A percentile compares a stretch with the other conserved stretches of the same genome.
Evolutionary conservation across 2,329 filamentous ascomycete species (phyloP).

Genomic region (Dothideomycetes sp.): DNA sequence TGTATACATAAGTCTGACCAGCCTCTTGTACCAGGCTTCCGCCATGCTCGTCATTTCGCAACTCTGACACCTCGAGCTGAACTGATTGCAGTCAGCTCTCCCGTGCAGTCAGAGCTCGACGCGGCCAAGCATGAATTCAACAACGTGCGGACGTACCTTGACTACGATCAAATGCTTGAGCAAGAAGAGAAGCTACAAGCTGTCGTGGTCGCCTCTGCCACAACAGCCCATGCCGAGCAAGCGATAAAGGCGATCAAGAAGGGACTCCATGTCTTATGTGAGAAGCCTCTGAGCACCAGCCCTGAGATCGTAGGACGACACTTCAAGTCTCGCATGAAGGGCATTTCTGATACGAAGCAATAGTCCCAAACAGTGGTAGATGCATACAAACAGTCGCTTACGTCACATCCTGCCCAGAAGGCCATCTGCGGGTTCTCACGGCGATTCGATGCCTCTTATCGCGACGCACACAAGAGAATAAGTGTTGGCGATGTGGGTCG

Average conservation of each 20-base stretch:
- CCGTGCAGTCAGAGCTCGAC: constrained; percentile 25
- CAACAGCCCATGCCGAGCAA: constrained; percentile 46
- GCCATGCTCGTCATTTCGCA: constrained; percentile 37
- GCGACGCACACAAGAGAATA: constrained; percentile 45
- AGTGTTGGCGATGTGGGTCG: constrained; percentile 46
- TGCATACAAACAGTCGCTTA: constrained; percentile 41
- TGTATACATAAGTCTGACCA: too few relatives aligned
- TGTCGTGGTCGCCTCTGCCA: constrained; percentile 44
- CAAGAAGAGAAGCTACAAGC: constrained; percentile 44
- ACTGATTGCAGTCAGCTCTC: constrained; percentile 36
- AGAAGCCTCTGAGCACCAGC: constrained; percentile 49
- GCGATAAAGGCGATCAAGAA: constrained; percentile 45
- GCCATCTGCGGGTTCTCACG: constrained; percentile 57
- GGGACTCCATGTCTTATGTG: constrained; percentile 46
- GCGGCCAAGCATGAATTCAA: constrained; percentile 41
- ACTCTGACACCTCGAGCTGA: constrained; percentile 34
- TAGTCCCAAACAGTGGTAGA: constrained; percentile 51
- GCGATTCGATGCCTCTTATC: constrained; percentile 56
- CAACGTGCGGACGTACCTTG: constrained; percentile 41
- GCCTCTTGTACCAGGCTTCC: too few relatives aligned
- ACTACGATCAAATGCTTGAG: constrained; percentile 47
- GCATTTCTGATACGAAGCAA: too few relatives aligned
- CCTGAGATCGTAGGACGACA: constrained; percentile 42
- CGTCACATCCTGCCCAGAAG: constrained; percentile 49
- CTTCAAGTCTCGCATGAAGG: too few relatives aligned